Percentiles rank a stretch among this genome's conserved stretches.
These are phyloP conservation scores for Puccinia sorghi DNA, from an alignment of 1,284 basidiomycete genomes.

Conservation along the genomic window DNA sequence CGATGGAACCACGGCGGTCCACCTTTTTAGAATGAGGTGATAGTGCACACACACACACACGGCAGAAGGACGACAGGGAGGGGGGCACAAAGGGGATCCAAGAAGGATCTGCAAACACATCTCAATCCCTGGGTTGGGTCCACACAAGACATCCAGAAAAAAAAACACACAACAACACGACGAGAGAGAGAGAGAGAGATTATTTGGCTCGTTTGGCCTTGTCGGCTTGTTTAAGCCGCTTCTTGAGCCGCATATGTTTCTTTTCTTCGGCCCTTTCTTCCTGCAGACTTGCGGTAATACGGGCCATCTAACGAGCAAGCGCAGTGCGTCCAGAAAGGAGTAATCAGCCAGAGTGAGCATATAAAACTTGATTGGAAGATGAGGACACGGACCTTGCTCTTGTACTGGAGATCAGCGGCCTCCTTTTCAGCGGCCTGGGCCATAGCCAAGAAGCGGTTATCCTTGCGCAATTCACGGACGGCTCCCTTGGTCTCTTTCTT, in stretches of 20 bases:
- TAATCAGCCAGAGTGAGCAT: neutral
- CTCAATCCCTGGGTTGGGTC: too few relatives aligned
- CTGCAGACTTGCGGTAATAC: conserved; percentile 76
- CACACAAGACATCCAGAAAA: too few relatives aligned
- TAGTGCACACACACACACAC: too few relatives aligned
- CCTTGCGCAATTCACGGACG: conserved; percentile 92
- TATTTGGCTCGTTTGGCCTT: conserved; percentile 30
- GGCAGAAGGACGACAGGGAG: too few relatives aligned
- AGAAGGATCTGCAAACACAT: too few relatives aligned
- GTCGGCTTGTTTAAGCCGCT: conserved; percentile 61
- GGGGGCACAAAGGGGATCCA: too few relatives aligned
- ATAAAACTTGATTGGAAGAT: neutral
- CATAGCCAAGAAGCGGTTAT: conserved; percentile 85
- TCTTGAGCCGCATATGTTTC: conserved; percentile 67
- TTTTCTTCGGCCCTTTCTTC: conserved; percentile 94
- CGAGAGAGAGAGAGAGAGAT: neutral
- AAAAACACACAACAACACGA: too few relatives aligned
- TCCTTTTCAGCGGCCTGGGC: conserved; percentile 80
- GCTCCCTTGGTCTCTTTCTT: conserved; percentile 98
- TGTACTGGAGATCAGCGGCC: conserved; percentile 74
- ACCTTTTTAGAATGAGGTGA: too few relatives aligned
- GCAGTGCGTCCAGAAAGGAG: neutral
- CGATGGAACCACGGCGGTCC: too few relatives aligned
- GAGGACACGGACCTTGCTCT: conserved; percentile 57
- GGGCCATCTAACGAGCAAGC: conserved; percentile 61